Percentiles rank a stretch among this genome's conserved stretches.
Evolutionary conservation across 192 early-diverging fungal species (phyloP).

Genomic region (Hyaloraphidium curvatum): DNA sequence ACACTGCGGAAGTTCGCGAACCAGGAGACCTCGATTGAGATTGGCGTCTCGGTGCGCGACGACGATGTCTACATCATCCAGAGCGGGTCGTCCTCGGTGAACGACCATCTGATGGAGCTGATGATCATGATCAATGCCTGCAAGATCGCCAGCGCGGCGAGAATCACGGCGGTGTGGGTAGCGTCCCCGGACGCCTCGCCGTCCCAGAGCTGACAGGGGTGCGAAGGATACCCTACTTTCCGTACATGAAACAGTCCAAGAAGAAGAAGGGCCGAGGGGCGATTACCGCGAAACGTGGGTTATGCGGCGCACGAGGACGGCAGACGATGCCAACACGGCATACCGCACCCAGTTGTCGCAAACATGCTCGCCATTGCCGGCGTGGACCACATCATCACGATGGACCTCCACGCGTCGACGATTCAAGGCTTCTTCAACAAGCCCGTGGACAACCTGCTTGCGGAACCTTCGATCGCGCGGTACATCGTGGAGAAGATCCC

Average conservation of each 20-base stretch:
- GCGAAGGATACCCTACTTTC: constrained; percentile 73
- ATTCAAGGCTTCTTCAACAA: constrained; percentile 93
- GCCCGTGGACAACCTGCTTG: constrained; percentile 62
- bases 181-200: neutral
- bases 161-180: constrained; percentile 67
- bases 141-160: constrained; percentile 69
- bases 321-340: neutral
- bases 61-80: constrained; percentile 95
- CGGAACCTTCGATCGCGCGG: constrained; percentile 71
- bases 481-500: constrained; percentile 66
- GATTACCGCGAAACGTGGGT: constrained; percentile 75
- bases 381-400: constrained; percentile 94
- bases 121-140: constrained; percentile 96
- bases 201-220: neutral
- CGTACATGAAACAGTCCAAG: constrained; percentile 95
- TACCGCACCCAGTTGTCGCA: constrained; percentile 52
- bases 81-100: constrained; percentile 49
- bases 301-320: neutral
- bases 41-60: constrained; percentile 83
- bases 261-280: constrained; percentile 94
- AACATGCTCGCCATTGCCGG: constrained; percentile 87
- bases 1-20: constrained; percentile 74
- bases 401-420: constrained; percentile 88
- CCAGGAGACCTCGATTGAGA: constrained; percentile 78
- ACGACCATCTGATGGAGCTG: constrained; percentile 86